Evolutionary conservation across 495 filamentous ascomycete species (phyloP), one percentile per base, ranked within the genome.

Genomic region (Xylaria flabelliformis): DNA sequence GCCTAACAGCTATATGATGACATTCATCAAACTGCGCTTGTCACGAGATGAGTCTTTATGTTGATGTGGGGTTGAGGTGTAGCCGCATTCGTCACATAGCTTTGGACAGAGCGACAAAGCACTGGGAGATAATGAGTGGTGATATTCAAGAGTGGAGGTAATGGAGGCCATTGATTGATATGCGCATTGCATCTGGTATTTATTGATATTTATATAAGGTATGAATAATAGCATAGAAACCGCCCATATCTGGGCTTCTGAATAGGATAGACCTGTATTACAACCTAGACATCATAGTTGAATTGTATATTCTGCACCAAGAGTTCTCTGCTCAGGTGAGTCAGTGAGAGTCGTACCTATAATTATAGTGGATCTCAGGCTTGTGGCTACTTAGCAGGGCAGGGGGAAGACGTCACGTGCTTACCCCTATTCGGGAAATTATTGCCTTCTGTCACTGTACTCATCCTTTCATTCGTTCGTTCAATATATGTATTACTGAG

Each of bases 41-140:
- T 19, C 13, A 34, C 17, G 19, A 58, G 29, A 34, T 34, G 13
- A 50, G 3, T 7, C 50, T 8, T 21, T 26, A 26, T 53, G 50
- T 13, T 53, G 34, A 4, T 62, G n/a, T 39, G 7, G 39, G 29
- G 24, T 15, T 15, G 26, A 46, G 6, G 26, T 21, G 19, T 39
- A 15, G 26, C 67, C 55, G 67, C 53, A 69, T 69, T 69, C 67
- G 41, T 69, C 67, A 24, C 53, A 36, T 39, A 29, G 36, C 15
- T 32, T 59, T 46, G 41, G 19, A 48, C 67, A 61, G 39, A 61
- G 51, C 53, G 17, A 46, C 59, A 63, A 42, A 42, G 59, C 7
- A 42, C 24, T 17, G 13, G 13, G 17, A 62, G n/a, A 41, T 12
- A 44, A 42, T 26, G 19, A 42, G 39, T 6, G 15, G 19, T 13